A percentile compares a stretch with the other conserved stretches of the same genome.
Evolutionary conservation across 75 land plant species (phyloP).

Genomic region (Pinus albicaulis): DNA sequence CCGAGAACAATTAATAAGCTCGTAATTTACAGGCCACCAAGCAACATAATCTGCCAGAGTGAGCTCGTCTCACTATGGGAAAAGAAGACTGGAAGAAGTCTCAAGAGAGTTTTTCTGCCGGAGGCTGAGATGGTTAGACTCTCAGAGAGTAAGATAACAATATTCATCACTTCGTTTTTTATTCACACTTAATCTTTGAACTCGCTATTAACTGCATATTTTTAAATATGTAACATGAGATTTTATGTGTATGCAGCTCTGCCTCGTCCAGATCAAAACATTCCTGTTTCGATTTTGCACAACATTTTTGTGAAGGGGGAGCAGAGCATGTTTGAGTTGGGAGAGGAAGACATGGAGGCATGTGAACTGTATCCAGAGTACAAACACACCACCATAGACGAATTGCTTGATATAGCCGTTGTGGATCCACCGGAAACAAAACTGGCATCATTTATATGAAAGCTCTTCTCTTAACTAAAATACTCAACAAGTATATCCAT

Average conservation of each 20-base stretch:
- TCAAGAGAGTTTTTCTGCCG: too few relatives aligned
- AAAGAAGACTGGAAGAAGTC: too few relatives aligned
- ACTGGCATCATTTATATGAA: conserved; percentile 13
- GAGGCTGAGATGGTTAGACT: conserved; percentile 25
- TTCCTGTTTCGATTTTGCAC: conserved; percentile 19
- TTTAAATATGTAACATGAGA: neutral
- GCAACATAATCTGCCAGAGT: conserved; percentile 32
- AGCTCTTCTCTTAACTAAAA: too few relatives aligned
- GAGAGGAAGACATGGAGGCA: conserved; percentile 25
- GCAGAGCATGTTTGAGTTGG: conserved; percentile 23
- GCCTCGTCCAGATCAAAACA: conserved; percentile 23
- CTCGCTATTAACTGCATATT: too few relatives aligned
- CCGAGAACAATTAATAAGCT: conserved; percentile 18
- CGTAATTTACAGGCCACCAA: conserved; percentile 30
- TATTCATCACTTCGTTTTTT: too few relatives aligned
- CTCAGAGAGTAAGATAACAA: conserved; percentile 21
- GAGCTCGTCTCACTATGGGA: conserved; percentile 31
- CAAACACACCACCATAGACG: conserved; percentile 30
- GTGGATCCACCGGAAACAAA: conserved; percentile 15
- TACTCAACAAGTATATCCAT: too few relatives aligned
- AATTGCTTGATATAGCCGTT: conserved; percentile 18
- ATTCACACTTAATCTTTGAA: too few relatives aligned
- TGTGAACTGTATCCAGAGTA: conserved; percentile 38
- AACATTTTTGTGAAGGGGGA: conserved; percentile 27
- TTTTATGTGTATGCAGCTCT: conserved; percentile 17